A percentile compares a stretch with the other conserved stretches of the same genome.
These are phyloP conservation scores for Plantago major DNA, from an alignment of 257 asterid genomes.

Conservation along the genomic window DNA sequence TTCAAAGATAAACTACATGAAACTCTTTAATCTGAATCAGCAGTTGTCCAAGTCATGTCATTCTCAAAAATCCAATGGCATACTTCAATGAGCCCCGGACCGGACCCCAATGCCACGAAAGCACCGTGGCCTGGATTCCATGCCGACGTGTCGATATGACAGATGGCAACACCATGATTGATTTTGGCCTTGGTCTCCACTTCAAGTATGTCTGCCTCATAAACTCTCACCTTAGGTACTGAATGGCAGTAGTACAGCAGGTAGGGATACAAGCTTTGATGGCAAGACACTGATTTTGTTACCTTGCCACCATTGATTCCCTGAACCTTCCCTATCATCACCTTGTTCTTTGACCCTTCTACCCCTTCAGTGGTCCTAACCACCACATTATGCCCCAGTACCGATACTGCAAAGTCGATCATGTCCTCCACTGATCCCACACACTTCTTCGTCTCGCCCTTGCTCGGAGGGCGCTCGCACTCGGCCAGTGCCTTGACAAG, in stretches of 20 bases:
- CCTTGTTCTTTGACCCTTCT: constrained; percentile 43
- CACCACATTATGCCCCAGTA: constrained; percentile 42
- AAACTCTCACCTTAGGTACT: constrained; percentile 75
- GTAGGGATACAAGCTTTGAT: constrained; percentile 78
- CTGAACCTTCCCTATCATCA: constrained; percentile 52
- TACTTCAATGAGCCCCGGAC: constrained; percentile 76
- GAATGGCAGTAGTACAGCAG: constrained; percentile 82
- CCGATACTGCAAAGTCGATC: constrained; percentile 55
- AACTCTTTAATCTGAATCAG: constrained; percentile 25
- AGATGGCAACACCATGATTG: constrained; percentile 76
- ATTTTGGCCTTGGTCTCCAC: constrained; percentile 41
- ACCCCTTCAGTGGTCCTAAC: constrained; percentile 56
- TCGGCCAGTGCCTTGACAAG: constrained; percentile 41
- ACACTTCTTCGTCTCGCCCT: constrained; percentile 61
- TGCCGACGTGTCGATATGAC: constrained; percentile 75
- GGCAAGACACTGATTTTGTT: constrained; percentile 83
- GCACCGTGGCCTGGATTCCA: constrained; percentile 87
- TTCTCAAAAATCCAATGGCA: constrained; percentile 98
- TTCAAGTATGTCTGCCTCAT: constrained; percentile 66
- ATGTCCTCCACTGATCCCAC: constrained; percentile 72
- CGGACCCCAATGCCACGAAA: constrained; percentile 62
- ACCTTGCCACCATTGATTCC: constrained; percentile 57
- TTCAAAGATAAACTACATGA: not conserved
- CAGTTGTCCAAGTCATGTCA: constrained; percentile 72
- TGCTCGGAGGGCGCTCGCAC: constrained; percentile 63